A percentile compares a stretch with the other conserved stretches of the same genome.
These are phyloP conservation scores for Aquilaria sinensis DNA, from an alignment of 345 rosid species.

Conservation along the genomic window DNA sequence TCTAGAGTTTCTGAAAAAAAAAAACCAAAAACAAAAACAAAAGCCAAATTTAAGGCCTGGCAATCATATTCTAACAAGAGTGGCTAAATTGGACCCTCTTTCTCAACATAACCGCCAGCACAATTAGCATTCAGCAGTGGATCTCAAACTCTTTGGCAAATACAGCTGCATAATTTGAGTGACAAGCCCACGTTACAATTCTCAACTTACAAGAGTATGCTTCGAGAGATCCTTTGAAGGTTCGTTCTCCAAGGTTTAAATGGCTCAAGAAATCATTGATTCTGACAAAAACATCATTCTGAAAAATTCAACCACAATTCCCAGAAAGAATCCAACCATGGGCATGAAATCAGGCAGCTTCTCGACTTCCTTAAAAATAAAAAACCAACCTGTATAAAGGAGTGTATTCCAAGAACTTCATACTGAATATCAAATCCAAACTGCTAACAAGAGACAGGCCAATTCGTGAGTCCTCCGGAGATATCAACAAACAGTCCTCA, in stretches of 20 bases:
- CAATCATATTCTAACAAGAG: too few relatives aligned
- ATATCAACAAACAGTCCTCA: too few relatives aligned
- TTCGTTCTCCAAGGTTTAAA: conserved; percentile 74
- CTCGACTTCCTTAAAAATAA: not conserved
- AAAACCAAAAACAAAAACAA: too few relatives aligned
- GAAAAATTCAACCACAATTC: not conserved
- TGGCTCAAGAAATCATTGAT: conserved; percentile 59
- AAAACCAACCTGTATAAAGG: conserved; percentile 52
- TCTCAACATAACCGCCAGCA: too few relatives aligned
- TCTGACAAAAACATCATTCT: conserved; percentile 26
- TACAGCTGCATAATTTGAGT: too few relatives aligned
- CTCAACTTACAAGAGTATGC: conserved; percentile 73
- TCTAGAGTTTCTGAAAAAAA: too few relatives aligned
- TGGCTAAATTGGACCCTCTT: too few relatives aligned
- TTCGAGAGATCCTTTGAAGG: conserved; percentile 75
- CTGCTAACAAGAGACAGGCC: too few relatives aligned
- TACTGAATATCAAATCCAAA: conserved; percentile 11
- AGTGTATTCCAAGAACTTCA: conserved; percentile 92
- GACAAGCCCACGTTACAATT: not conserved
- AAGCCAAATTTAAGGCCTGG: too few relatives aligned
- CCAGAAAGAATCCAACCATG: not conserved
- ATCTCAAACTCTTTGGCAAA: too few relatives aligned
- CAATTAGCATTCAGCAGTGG: too few relatives aligned
- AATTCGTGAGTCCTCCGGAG: too few relatives aligned
- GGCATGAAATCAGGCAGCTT: not conserved